A percentile compares a stretch with the other conserved stretches of the same genome.
These are phyloP conservation scores for Elasticomyces elasticus DNA, from an alignment of 495 filamentous ascomycete genomes.

Conservation along the genomic window DNA sequence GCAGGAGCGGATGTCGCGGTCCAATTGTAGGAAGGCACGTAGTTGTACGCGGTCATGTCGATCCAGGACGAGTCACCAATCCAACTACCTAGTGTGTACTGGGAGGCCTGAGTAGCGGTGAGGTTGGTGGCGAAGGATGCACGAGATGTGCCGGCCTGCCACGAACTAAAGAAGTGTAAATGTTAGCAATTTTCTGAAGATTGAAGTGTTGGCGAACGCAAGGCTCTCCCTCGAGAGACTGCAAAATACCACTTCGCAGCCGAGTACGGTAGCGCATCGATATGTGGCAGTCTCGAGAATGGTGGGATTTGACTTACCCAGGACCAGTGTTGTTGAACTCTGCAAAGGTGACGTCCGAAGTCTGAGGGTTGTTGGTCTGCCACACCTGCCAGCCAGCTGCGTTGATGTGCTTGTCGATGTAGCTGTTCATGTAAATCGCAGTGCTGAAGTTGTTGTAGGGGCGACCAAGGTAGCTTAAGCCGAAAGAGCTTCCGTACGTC, in stretches of 20 bases:
- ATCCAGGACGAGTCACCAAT: constrained; percentile 18
- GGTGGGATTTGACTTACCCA: background rate
- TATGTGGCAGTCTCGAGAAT: background rate
- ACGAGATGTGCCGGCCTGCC: constrained; percentile 10
- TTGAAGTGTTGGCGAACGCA: background rate
- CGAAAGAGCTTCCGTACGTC: constrained; percentile 9
- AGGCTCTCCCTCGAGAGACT: background rate
- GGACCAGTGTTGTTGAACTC: constrained; percentile 22
- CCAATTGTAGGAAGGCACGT: constrained; percentile 8
- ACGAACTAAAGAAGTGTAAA: background rate
- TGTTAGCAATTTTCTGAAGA: background rate
- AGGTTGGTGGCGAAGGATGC: constrained; percentile 17
- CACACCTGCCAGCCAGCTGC: constrained; percentile 20
- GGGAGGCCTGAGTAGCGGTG: constrained; percentile 3
- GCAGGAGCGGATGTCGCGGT: background rate
- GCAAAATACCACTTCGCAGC: background rate
- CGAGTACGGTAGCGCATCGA: background rate
- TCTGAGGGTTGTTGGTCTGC: constrained; percentile 6
- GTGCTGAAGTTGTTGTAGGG: constrained; percentile 16
- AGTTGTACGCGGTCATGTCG: constrained; percentile 16
- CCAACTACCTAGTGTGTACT: constrained; percentile 4
- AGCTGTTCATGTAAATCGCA: constrained; percentile 19
- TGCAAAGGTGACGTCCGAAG: constrained; percentile 1
- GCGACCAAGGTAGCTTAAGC: constrained; percentile 17
- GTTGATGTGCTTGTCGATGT: constrained; percentile 16